Conservation (phyloP, 2,329 filamentous ascomycete species). For the Aspergillus floridensis region DNA sequence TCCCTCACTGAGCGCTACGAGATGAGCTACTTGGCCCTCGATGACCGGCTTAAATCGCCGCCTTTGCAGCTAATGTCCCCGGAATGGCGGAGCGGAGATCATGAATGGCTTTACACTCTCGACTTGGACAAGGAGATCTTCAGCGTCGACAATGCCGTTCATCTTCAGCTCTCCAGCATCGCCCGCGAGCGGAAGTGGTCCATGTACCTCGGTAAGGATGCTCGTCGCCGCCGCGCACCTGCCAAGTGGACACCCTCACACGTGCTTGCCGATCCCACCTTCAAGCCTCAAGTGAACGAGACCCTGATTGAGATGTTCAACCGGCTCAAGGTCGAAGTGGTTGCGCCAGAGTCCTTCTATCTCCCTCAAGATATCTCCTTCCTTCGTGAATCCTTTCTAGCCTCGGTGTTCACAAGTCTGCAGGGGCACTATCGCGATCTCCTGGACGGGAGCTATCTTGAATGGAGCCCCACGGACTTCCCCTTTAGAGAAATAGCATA, state of each 20-base stretch:
- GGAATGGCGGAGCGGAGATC: neutral
- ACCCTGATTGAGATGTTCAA: neutral
- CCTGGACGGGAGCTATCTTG: conserved; percentile 10
- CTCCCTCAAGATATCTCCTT: neutral
- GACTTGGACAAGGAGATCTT: conserved; percentile 21
- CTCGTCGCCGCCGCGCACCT: conserved; percentile 1
- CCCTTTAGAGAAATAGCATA: conserved; percentile 20
- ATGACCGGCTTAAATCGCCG: conserved; percentile 12
- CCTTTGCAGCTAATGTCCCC: conserved; percentile 8
- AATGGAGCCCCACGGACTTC: conserved; percentile 15
- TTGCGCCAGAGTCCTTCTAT: neutral
- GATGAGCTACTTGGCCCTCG: conserved; percentile 14
- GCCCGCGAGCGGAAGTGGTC: conserved; percentile 11
- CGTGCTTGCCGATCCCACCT: conserved; percentile 10
- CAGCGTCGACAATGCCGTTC: conserved; percentile 10
- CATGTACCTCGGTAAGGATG: conserved; percentile 10
- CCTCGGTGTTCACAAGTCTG: neutral
- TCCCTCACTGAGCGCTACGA: conserved; percentile 7
- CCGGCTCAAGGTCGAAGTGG: neutral
- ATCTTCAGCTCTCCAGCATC: conserved; percentile 11
- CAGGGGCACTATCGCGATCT: conserved; percentile 3
- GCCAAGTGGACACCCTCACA: conserved; percentile 6
- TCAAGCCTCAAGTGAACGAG: conserved; percentile 6
- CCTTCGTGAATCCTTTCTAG: conserved; percentile 10
- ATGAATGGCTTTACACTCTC: conserved; percentile 20